Percentiles rank a stretch among this genome's conserved stretches.
Evolutionary conservation across 108 stramenopile genomes (phyloP).

Genomic region (Skeletonema marinoi): DNA sequence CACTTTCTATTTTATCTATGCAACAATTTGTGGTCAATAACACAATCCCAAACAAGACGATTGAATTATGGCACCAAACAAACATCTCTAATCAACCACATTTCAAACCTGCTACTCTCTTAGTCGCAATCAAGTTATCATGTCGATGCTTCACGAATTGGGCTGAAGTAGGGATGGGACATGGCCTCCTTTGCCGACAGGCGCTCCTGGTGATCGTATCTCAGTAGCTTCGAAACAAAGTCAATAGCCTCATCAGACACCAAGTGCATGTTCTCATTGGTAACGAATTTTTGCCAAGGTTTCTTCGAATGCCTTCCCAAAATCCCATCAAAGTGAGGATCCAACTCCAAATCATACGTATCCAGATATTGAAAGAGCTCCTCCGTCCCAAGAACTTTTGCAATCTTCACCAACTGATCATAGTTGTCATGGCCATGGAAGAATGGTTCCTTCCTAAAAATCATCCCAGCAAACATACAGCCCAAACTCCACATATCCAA

Average conservation of each 20-base stretch:
- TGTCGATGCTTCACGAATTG: constrained; percentile 87
- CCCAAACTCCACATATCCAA: constrained; percentile 99
- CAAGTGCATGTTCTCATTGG: constrained; percentile 96
- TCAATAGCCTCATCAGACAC: constrained; percentile 97
- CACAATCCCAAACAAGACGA: background rate
- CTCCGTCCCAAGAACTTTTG: constrained; percentile 98
- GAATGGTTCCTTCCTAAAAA: constrained; percentile 99
- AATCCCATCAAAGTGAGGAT: constrained; percentile 97
- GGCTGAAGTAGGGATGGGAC: constrained; percentile 97
- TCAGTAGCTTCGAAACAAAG: constrained; percentile 90
- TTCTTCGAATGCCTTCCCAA: constrained; percentile 96
- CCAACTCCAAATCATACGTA: constrained; percentile 96
- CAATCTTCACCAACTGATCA: constrained; percentile 98
- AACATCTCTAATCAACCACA: background rate
- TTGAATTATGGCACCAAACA: background rate
- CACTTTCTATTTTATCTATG: background rate
- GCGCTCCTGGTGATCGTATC: constrained; percentile 96
- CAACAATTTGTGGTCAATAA: background rate
- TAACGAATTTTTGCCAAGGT: constrained; percentile 98
- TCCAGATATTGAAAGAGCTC: constrained; percentile 96
- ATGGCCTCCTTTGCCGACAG: constrained; percentile 98
- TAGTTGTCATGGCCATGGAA: constrained; percentile 99
- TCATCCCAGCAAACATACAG: constrained; percentile 99
- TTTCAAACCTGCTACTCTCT: background rate
- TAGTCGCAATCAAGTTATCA: constrained; percentile 22